phyloP scores from a whole-genome alignment of 306 rosid species.

The Rubus idaeus region DNA sequence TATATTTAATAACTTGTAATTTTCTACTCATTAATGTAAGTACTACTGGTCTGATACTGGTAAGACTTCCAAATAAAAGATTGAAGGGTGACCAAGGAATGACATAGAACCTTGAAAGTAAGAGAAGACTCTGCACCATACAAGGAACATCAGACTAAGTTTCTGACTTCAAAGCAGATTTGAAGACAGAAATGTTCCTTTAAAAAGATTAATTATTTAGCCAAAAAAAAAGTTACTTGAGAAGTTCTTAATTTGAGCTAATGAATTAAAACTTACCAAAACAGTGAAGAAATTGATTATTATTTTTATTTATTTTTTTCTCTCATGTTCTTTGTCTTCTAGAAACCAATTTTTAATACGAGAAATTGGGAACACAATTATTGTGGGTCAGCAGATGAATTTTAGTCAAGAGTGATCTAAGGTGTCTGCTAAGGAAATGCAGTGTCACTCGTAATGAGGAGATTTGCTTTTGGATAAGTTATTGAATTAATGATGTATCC shows the following conservation, averaged over 20 bases:
- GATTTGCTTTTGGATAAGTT: not conserved
- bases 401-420: not conserved
- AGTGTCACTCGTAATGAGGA: not conserved
- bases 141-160: not conserved
- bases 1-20: not conserved
- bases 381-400: not conserved
- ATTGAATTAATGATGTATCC: not conserved
- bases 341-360: not conserved
- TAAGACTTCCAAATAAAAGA: not conserved
- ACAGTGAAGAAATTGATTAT: not conserved
- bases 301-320: not conserved
- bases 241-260: not conserved
- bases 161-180: slow-evolving; percentile 9
- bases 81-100: not conserved
- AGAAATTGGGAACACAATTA: not conserved
- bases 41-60: not conserved
- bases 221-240: not conserved
- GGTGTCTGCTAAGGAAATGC: not conserved
- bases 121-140: too few species aligned
- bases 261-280: not conserved
- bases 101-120: too few species aligned
- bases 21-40: not conserved
- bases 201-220: too few species aligned
- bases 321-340: too few species aligned
- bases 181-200: not conserved